Conservation (phyloP, 129 eudicot species). For the Saposhnikovia divaricata region DNA sequence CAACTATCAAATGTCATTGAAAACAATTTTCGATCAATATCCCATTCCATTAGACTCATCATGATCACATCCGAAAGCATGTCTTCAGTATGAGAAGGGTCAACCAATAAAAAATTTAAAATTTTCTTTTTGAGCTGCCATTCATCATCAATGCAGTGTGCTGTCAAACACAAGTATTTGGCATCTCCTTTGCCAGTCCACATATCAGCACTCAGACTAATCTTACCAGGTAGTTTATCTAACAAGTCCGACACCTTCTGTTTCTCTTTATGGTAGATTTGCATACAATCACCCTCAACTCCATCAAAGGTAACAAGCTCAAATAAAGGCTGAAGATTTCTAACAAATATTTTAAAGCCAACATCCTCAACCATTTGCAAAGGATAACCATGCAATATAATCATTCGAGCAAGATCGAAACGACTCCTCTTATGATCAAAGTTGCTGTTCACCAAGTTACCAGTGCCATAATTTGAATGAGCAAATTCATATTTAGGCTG, state of each 20-base stretch:
- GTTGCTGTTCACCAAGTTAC: slow-evolving; percentile 19
- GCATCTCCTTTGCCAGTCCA: slow-evolving; percentile 54
- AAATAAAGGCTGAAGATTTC: slow-evolving; percentile 89
- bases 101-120: slow-evolving; percentile 53
- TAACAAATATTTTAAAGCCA: slow-evolving; percentile 71
- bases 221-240: slow-evolving; percentile 69
- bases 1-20: slow-evolving; percentile 67
- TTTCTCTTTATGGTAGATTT: slow-evolving; percentile 64
- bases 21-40: slow-evolving; percentile 79
- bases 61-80: slow-evolving; percentile 57
- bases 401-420: slow-evolving; percentile 85
- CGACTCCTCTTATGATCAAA: slow-evolving; percentile 71
- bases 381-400: slow-evolving; percentile 91
- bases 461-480: slow-evolving; percentile 32
- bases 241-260: slow-evolving; percentile 64
- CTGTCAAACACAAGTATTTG: slow-evolving; percentile 58
- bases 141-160: slow-evolving; percentile 73
- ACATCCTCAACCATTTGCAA: slow-evolving; percentile 71
- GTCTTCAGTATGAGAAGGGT: slow-evolving; percentile 67
- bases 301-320: slow-evolving; percentile 55
- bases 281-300: slow-evolving; percentile 70
- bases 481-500: slow-evolving; percentile 35
- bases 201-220: slow-evolving; percentile 61
- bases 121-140: slow-evolving; percentile 66
- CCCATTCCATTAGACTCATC: slow-evolving; percentile 80